Evolutionary conservation across 2,329 filamentous ascomycete species (phyloP).

Genomic region (Xylariaceae sp.): DNA sequence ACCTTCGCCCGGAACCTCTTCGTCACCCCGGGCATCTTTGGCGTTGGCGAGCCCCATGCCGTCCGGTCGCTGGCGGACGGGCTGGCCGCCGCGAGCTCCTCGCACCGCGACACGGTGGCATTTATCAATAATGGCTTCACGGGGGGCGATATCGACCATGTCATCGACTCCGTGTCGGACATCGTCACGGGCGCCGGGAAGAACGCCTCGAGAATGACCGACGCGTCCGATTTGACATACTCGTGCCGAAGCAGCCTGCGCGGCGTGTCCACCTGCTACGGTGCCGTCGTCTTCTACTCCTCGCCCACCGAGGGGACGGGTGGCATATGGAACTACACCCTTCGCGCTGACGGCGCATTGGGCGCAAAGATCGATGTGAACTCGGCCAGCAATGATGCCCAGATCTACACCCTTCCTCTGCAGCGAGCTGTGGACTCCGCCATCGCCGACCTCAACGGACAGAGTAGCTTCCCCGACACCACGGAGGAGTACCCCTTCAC

Average conservation of each 20-base stretch:
- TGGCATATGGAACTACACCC: slow-evolving; percentile 76
- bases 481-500: slow-evolving; percentile 73
- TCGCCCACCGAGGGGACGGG: slow-evolving; percentile 64
- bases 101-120: slow-evolving; percentile 59
- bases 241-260: slow-evolving; percentile 57
- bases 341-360: slow-evolving; percentile 67
- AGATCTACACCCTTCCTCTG: slow-evolving; percentile 72
- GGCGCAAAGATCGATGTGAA: slow-evolving; percentile 58
- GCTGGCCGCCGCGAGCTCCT: slow-evolving; percentile 45
- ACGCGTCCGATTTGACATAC: slow-evolving; percentile 50
- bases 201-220: slow-evolving; percentile 44
- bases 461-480: slow-evolving; percentile 30
- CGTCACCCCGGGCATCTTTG: slow-evolving; percentile 66
- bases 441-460: slow-evolving; percentile 49
- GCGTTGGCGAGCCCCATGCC: slow-evolving; percentile 55
- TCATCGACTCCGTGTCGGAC: slow-evolving; percentile 57
- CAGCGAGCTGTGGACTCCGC: slow-evolving; percentile 70
- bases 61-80: slow-evolving; percentile 60
- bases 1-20: slow-evolving; percentile 77
- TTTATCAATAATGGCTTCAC: slow-evolving; percentile 69
- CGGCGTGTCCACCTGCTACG: slow-evolving; percentile 65
- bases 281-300: slow-evolving; percentile 65
- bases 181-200: slow-evolving; percentile 50
- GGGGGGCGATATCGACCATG: slow-evolving; percentile 62
- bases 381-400: slow-evolving; percentile 60